phyloP scores from a whole-genome alignment of 2,329 filamentous ascomycete species.

The Penicillium sp. region DNA sequence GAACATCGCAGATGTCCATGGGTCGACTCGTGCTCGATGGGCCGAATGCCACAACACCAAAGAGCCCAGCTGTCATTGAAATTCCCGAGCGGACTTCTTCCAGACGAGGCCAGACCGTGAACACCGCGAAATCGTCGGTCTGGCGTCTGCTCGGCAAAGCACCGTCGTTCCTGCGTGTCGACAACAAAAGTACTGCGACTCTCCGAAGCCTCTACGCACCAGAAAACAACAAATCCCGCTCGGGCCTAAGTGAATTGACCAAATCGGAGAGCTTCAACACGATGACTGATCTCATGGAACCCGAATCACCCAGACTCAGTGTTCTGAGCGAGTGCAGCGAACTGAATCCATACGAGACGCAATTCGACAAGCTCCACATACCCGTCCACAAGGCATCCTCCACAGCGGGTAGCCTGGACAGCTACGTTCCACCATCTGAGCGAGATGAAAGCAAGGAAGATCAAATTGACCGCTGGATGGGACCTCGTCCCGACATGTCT shows the following conservation, averaged over 20 bases:
- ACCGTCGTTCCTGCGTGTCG: slow-evolving; percentile 41
- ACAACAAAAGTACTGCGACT: slow-evolving; percentile 37
- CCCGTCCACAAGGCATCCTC: slow-evolving; percentile 25
- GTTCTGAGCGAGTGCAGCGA: slow-evolving; percentile 48
- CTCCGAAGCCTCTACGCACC: slow-evolving; percentile 41
- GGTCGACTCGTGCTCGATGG: slow-evolving; percentile 28
- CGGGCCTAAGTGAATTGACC: slow-evolving; percentile 31
- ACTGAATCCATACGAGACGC: slow-evolving; percentile 34
- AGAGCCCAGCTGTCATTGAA: slow-evolving; percentile 27
- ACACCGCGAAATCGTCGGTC: slow-evolving; percentile 20
- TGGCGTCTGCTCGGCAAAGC: slow-evolving; percentile 32
- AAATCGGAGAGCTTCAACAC: slow-evolving; percentile 39
- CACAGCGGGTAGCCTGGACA: slow-evolving; percentile 16
- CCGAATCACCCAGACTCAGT: slow-evolving; percentile 42
- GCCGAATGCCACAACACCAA: slow-evolving; percentile 30
- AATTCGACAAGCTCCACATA: slow-evolving; percentile 30
- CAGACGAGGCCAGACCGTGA: slow-evolving; percentile 22
- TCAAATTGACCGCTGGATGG: slow-evolving; percentile 36
- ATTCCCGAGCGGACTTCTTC: slow-evolving; percentile 44
- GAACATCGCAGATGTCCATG: slow-evolving; percentile 26
- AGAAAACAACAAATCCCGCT: slow-evolving; percentile 28
- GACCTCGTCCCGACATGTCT: slow-evolving; percentile 20
- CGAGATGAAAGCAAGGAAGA: slow-evolving; percentile 22
- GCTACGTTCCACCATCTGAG: slow-evolving; percentile 14
- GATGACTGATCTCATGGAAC: slow-evolving; percentile 33